Conservation (phyloP, 2,329 filamentous ascomycete genomes). For the Alternaria ventricosa region DNA sequence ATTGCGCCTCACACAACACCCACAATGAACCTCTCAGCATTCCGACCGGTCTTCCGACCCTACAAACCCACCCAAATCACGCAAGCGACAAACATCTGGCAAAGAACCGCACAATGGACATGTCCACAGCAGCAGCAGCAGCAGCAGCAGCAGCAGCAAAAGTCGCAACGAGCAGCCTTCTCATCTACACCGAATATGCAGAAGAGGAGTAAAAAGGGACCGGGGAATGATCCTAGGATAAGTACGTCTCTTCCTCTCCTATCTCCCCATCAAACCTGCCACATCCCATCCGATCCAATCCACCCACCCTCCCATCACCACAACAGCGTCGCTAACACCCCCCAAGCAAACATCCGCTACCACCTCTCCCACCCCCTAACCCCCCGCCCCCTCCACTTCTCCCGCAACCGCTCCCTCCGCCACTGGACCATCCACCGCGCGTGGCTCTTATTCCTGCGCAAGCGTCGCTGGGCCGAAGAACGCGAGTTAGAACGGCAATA, state of each 20-base stretch:
- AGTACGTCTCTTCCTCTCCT: constrained; percentile 29
- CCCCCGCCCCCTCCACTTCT: constrained; percentile 83
- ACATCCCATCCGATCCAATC: neutral
- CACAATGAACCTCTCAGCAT: constrained; percentile 37
- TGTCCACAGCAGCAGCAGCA: constrained; percentile 12
- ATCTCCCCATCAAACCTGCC: neutral
- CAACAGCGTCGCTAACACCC: neutral
- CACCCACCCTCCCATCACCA: neutral
- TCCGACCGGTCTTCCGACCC: constrained; percentile 32
- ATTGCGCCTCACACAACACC: constrained; percentile 4
- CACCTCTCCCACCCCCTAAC: constrained; percentile 72
- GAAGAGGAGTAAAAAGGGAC: constrained; percentile 33
- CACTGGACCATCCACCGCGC: constrained; percentile 99
- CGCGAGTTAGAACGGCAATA: constrained; percentile 79
- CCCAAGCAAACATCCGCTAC: constrained; percentile 65
- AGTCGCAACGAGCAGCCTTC: constrained; percentile 26
- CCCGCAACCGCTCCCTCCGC: constrained; percentile 82
- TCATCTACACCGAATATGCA: constrained; percentile 38
- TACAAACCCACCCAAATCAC: constrained; percentile 16
- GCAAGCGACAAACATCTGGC: constrained; percentile 11
- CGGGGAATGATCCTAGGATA: constrained; percentile 38
- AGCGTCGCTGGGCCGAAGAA: constrained; percentile 69
- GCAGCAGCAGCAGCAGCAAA: constrained; percentile 4
- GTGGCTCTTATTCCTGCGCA: constrained; percentile 80
- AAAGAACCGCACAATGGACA: constrained; percentile 15